Evolutionary conservation across 495 filamentous ascomycete genomes (phyloP).

Genomic region (Penicillium cataractarum): DNA sequence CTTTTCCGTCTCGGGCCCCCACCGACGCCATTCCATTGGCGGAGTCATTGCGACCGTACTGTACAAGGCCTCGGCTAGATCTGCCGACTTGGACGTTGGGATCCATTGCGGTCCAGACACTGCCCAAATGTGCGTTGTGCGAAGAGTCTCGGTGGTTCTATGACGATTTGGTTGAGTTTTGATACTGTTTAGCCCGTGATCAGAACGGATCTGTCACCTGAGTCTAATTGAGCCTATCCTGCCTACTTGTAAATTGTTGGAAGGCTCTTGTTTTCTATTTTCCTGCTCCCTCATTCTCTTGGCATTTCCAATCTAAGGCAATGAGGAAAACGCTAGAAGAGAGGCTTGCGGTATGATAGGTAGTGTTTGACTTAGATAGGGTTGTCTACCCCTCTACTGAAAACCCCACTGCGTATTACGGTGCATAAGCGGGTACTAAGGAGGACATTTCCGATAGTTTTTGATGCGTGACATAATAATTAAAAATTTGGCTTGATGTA

Average conservation of each 20-base stretch:
- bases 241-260: background rate
- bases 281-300: background rate
- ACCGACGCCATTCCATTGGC: conserved; percentile 7
- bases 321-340: background rate
- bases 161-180: background rate
- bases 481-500: too few species aligned
- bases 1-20: conserved; percentile 1
- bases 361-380: background rate
- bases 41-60: background rate
- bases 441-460: background rate
- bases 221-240: background rate
- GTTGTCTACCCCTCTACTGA: background rate
- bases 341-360: background rate
- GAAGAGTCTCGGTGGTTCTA: background rate
- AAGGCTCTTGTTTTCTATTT: background rate
- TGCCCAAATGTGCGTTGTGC: background rate
- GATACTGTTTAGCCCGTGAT: background rate
- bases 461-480: background rate
- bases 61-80: conserved; percentile 2
- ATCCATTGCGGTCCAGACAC: conserved; percentile 10
- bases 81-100: background rate
- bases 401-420: background rate
- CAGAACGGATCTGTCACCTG: background rate
- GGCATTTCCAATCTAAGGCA: background rate
- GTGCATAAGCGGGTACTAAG: background rate